Conservation (phyloP, 495 filamentous ascomycete species). For the Aspergillus indologenus region DNA sequence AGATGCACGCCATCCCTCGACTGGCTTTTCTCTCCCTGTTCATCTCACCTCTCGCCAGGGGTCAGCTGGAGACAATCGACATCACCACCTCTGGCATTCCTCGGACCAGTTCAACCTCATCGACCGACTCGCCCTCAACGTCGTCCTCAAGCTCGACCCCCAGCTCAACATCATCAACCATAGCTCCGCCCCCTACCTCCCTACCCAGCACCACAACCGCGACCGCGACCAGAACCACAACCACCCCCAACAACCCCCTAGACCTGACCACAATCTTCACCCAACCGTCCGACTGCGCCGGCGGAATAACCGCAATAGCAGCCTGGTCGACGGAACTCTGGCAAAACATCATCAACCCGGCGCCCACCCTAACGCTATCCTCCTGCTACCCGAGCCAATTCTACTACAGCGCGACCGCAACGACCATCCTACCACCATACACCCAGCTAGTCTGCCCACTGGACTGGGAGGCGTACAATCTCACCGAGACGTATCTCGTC, state of each 20-base stretch:
- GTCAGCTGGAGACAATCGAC: conserved; percentile 1
- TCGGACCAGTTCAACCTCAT: neutral
- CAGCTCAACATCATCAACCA: no score
- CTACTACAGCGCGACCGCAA: neutral
- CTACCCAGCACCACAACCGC: no score
- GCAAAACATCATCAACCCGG: no score
- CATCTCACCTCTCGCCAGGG: neutral
- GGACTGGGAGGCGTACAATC: conserved; percentile 1
- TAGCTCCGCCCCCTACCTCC: no score
- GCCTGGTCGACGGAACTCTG: no score
- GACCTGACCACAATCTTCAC: no score
- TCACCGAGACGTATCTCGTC: neutral
- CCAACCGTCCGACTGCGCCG: no score
- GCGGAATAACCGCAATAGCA: no score
- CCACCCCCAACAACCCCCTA: no score
- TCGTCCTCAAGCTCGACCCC: neutral
- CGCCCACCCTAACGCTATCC: no score
- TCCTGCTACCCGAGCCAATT: neutral
- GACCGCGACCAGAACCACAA: no score
- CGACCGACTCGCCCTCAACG: neutral
- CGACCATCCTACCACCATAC: neutral
- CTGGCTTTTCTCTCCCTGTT: neutral
- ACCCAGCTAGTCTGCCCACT: neutral
- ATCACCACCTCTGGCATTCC: neutral
- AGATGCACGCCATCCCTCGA: neutral